Evolutionary conservation across 352 stramenopile genomes (phyloP), one percentile per base, ranked within the genome.

Genomic region (Blastocystis sp.): DNA sequence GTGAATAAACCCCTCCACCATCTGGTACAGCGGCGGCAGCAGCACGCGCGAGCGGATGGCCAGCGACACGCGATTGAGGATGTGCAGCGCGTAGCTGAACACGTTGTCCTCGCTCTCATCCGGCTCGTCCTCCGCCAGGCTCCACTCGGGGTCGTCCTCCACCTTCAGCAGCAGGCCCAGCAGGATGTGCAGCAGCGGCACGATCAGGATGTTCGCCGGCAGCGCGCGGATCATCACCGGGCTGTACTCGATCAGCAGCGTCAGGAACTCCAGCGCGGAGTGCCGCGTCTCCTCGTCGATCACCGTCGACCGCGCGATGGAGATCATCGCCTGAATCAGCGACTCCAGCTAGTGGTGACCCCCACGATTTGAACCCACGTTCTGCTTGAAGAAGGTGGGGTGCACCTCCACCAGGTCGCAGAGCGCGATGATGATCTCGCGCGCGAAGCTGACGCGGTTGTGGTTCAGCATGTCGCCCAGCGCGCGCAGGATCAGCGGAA

Each of bases 331-430:
- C 14, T 76, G 52, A 23, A 88, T 88, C 11, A 88, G 34, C 21
- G 78, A 88, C 28, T 88, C 78, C 48, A 88, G 48, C 78, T 88
- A 88, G 45, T 5, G 21, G 60, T 62, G 59, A 79, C 23, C 9
- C 1, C 9, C 10, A 14, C 2, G 14, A 14, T 5, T 5, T 7
- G 28, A 79, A 9, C 3, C 10, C 17, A 88, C 78, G 60, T 88
- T 88, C 34, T 88, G 78, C 45, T 88, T 88, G 67, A 88, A 88
- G 62, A 88, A 88, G 14, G 78, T 88, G 5, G 78, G 56, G 40
- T 79, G 64, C 7, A 79, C 78, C 56, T 88, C 67, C 28, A 88
- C 64, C 40, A 88, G 43, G 17, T 88, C 78, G 65, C 64, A 59
- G 17, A 88, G 23, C 34, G 78, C 67, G 1, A 43, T 56, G 52